Conservation (phyloP, 208 protist species). For the Acanthamoeba royreba region DNA sequence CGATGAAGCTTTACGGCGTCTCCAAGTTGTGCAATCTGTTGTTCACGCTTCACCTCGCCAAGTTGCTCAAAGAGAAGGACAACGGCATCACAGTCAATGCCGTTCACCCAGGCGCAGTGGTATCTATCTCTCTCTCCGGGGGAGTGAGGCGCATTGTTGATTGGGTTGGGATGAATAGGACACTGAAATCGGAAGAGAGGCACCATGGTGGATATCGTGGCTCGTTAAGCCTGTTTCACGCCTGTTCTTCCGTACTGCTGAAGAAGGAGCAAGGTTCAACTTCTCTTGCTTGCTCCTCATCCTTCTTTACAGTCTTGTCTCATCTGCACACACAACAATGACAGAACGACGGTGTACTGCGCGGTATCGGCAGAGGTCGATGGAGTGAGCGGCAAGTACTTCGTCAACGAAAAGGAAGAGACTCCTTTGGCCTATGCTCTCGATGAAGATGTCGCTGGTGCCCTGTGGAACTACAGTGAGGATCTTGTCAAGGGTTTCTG, state of each 20-base stretch:
- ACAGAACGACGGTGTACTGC: constrained; percentile 3
- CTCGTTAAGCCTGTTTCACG: neutral
- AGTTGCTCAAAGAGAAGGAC: neutral
- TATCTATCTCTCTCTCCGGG: neutral
- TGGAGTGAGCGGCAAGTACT: constrained; percentile 12
- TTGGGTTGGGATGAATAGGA: neutral
- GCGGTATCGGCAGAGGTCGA: neutral
- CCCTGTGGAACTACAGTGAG: constrained; percentile 14
- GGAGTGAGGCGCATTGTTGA: too few relatives aligned
- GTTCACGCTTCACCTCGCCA: constrained; percentile 18
- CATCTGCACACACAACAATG: too few relatives aligned
- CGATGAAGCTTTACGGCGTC: neutral
- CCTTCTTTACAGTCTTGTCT: neutral
- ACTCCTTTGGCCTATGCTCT: neutral
- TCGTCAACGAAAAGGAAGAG: neutral
- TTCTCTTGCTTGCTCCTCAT: neutral
- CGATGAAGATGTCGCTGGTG: neutral
- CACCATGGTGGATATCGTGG: neutral
- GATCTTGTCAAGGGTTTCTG: neutral
- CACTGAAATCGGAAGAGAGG: neutral
- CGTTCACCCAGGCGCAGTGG: neutral
- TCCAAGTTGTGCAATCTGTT: constrained; percentile 30
- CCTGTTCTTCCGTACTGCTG: neutral
- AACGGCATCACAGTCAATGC: neutral
- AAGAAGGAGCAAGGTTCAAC: neutral